phyloP scores from a whole-genome alignment of 176 grass and related monocot genomes.

The Saccharum officinarum region DNA sequence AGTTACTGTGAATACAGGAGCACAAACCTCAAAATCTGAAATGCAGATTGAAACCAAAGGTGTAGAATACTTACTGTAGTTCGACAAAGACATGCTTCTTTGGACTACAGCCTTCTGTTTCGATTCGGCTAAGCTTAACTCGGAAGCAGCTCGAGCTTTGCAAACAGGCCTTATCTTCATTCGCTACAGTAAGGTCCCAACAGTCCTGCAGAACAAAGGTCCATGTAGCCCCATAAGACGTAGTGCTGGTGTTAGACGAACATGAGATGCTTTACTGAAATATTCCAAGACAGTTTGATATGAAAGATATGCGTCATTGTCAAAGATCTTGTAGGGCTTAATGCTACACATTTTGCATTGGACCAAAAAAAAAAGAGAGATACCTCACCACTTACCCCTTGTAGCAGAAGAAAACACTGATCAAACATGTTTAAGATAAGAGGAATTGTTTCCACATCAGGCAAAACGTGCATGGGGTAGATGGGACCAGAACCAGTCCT shows the following conservation, averaged over 20 bases:
- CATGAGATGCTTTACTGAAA: conserved; percentile 37
- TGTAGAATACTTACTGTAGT: conserved; percentile 43
- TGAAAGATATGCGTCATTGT: conserved; percentile 37
- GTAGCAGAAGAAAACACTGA: conserved; percentile 10
- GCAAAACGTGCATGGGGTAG: conserved; percentile 9
- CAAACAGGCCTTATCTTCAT: conserved; percentile 36
- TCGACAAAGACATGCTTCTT: conserved; percentile 31
- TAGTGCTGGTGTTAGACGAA: conserved; percentile 37
- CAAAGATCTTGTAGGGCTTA: conserved; percentile 45
- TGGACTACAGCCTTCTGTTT: conserved; percentile 18
- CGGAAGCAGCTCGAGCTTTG: conserved; percentile 31
- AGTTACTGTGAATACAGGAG: conserved; percentile 25
- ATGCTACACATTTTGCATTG: conserved; percentile 32
- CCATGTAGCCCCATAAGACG: conserved; percentile 10
- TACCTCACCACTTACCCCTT: conserved; percentile 20
- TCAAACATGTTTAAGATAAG: background rate
- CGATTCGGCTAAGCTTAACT: conserved; percentile 26
- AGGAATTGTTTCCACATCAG: background rate
- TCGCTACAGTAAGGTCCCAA: conserved; percentile 34
- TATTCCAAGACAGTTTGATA: conserved; percentile 49
- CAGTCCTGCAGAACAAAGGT: conserved; percentile 22
- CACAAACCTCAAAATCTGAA: background rate
- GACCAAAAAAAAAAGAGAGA: conserved; percentile 3
- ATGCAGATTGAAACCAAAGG: conserved; percentile 26
- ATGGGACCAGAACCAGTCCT: background rate